These are phyloP conservation scores for Alternaria solani DNA, from an alignment of 2,329 filamentous ascomycete genomes.

Conservation along the genomic window DNA sequence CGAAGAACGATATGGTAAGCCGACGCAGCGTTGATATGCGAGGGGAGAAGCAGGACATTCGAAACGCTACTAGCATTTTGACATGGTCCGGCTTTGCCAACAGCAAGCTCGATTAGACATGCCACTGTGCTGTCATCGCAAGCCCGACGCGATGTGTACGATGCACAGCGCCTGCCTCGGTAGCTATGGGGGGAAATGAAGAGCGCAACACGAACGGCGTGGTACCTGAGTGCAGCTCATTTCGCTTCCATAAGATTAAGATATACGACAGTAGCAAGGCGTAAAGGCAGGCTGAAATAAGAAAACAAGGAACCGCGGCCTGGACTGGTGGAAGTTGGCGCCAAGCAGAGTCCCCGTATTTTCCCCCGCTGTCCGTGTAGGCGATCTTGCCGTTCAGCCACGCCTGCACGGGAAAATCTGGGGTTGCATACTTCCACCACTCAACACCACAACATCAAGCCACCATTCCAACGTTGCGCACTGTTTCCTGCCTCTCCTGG, in stretches of 20 bases:
- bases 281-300: neutral
- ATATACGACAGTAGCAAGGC: neutral
- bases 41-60: neutral
- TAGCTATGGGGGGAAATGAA: neutral
- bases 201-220: neutral
- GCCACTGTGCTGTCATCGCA: neutral
- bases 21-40: neutral
- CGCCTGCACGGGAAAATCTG: conserved; percentile 19
- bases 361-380: conserved; percentile 22
- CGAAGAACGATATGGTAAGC: neutral
- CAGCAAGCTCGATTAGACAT: neutral
- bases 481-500: conserved; percentile 15
- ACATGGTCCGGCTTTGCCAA: neutral
- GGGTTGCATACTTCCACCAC: conserved; percentile 34
- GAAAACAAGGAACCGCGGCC: neutral
- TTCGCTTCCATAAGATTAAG: neutral
- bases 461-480: conserved; percentile 16
- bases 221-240: neutral
- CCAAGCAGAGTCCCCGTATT: conserved; percentile 11
- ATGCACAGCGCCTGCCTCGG: neutral
- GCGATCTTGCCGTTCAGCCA: conserved; percentile 21
- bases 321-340: conserved; percentile 12
- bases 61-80: neutral
- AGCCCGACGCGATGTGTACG: neutral
- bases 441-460: conserved; percentile 19